These are phyloP conservation scores for Ascoidea tarda DNA, from an alignment of 805 yeast species.

Conservation along the genomic window DNA sequence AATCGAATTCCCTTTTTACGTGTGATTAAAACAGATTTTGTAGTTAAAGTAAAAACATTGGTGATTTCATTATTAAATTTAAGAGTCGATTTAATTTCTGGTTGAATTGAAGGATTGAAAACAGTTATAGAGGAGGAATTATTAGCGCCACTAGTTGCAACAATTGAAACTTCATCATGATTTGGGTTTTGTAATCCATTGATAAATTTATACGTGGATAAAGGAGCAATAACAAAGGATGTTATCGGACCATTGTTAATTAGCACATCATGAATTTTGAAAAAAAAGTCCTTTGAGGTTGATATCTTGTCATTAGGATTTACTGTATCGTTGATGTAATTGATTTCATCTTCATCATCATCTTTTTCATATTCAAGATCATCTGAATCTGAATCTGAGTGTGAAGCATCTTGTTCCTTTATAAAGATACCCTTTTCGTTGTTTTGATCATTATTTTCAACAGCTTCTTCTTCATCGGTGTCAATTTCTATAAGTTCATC, in stretches of 20 bases:
- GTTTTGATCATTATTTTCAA: background rate
- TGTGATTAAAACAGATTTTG: constrained; percentile 2
- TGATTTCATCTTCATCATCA: constrained; percentile 11
- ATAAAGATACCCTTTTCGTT: background rate
- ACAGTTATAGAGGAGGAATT: constrained; percentile 40
- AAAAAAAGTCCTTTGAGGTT: constrained; percentile 16
- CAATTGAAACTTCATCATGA: constrained; percentile 46
- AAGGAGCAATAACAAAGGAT: constrained; percentile 49
- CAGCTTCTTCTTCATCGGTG: background rate
- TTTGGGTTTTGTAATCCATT: constrained; percentile 62
- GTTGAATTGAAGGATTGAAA: constrained; percentile 56
- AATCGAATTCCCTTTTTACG: constrained; percentile 17
- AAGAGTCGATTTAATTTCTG: constrained; percentile 50
- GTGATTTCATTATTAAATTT: constrained; percentile 51
- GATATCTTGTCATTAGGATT: background rate
- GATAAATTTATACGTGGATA: constrained; percentile 35
- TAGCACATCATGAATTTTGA: constrained; percentile 37
- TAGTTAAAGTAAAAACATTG: constrained; percentile 3
- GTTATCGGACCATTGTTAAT: constrained; percentile 63
- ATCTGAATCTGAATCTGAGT: background rate
- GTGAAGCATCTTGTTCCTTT: background rate
- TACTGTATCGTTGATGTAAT: constrained; percentile 8
- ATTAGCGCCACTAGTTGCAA: constrained; percentile 57
- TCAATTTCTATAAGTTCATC: background rate
- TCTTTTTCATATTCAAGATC: constrained; percentile 2